phyloP scores from a whole-genome alignment of 2,329 filamentous ascomycete genomes.

The Ophiostoma piceae region DNA sequence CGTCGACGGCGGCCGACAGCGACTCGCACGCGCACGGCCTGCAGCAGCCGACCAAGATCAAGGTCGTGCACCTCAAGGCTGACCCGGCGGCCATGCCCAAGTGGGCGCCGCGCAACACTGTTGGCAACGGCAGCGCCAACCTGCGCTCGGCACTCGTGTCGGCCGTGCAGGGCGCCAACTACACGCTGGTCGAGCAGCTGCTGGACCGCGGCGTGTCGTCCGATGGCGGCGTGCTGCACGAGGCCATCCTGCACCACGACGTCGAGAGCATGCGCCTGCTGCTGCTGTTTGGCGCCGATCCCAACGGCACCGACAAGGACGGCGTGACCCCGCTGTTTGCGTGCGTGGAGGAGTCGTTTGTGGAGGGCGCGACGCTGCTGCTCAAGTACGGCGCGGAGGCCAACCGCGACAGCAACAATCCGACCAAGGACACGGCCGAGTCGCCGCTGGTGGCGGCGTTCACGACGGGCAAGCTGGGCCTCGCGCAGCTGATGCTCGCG shows the following conservation, averaged over 20 bases:
- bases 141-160: slow-evolving; percentile 46
- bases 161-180: slow-evolving; percentile 53
- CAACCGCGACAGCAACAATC: slow-evolving; percentile 45
- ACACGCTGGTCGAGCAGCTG: slow-evolving; percentile 52
- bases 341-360: slow-evolving; percentile 48
- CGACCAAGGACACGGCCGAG: slow-evolving; percentile 41
- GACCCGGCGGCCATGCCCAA: slow-evolving; percentile 49
- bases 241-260: slow-evolving; percentile 49
- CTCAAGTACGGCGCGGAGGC: slow-evolving; percentile 61
- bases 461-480: slow-evolving; percentile 48
- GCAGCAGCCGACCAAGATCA: slow-evolving; percentile 33
- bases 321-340: slow-evolving; percentile 49
- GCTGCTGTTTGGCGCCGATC: slow-evolving; percentile 52
- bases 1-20: slow-evolving; percentile 30
- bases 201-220: slow-evolving; percentile 53
- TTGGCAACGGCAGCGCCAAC: slow-evolving; percentile 40
- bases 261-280: slow-evolving; percentile 51
- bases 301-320: slow-evolving; percentile 47
- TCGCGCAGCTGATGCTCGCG: slow-evolving; percentile 55
- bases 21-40: slow-evolving; percentile 28
- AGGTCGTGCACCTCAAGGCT: slow-evolving; percentile 46
- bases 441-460: slow-evolving; percentile 51
- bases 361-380: slow-evolving; percentile 53
- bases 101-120: slow-evolving; percentile 45
- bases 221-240: slow-evolving; percentile 47